A percentile compares a stretch with the other conserved stretches of the same genome.
Conservation (phyloP, 2,329 filamentous ascomycete genomes). For the Fusarium keratoplasticum region DNA sequence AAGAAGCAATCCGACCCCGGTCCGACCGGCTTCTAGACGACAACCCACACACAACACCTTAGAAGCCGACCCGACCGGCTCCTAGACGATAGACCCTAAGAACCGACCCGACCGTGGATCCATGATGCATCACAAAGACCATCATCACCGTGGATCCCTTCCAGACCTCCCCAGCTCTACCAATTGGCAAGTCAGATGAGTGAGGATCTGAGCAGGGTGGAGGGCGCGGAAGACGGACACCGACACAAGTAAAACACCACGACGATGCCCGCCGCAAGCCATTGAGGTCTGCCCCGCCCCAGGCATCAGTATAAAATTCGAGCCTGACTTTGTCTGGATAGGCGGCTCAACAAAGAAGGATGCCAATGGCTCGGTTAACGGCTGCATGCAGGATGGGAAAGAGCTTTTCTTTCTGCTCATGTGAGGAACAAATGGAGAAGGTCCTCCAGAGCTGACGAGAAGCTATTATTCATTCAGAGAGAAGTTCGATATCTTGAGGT, state of each 20-base stretch:
- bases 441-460: slow-evolving; percentile 9
- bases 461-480: slow-evolving; percentile 15
- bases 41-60: slow-evolving; percentile 12
- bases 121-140: slow-evolving; percentile 20
- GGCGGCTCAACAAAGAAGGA: slow-evolving; percentile 17
- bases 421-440: slow-evolving; percentile 1
- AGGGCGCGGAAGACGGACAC: slow-evolving; percentile 4
- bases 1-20: slow-evolving; percentile 11
- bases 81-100: background rate
- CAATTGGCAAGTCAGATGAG: slow-evolving; percentile 6
- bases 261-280: background rate
- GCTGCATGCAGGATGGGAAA: background rate
- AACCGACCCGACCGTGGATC: slow-evolving; percentile 12
- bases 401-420: background rate
- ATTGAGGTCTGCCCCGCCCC: slow-evolving; percentile 22
- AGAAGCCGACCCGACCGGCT: background rate
- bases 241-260: slow-evolving; percentile 10
- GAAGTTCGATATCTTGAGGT: background rate
- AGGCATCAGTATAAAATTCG: slow-evolving; percentile 22
- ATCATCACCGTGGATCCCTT: slow-evolving; percentile 24
- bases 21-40: slow-evolving; percentile 10
- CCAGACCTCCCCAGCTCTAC: slow-evolving; percentile 6
- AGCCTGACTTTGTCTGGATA: background rate
- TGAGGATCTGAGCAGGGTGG: background rate
- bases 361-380: background rate